Percentiles rank a stretch among this genome's conserved stretches.
phyloP scores from a whole-genome alignment of 176 grass and related monocot species.

The Cenchrus fungigraminus region DNA sequence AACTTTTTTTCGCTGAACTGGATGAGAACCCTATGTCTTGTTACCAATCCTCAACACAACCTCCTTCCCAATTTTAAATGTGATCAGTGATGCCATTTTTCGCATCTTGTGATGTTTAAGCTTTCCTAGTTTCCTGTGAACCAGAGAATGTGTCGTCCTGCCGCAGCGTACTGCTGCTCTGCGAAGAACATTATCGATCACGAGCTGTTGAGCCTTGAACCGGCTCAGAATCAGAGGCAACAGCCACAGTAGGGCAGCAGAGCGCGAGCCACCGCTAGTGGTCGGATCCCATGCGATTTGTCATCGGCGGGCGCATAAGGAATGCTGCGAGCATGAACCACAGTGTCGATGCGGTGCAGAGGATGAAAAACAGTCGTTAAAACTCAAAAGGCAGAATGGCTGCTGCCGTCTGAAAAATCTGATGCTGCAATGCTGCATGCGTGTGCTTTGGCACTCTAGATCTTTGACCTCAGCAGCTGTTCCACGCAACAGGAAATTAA shows the following conservation, averaged over 20 bases:
- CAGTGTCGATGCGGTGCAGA: slow-evolving; percentile 1
- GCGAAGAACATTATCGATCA: not conserved
- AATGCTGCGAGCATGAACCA: not conserved
- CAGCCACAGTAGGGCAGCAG: not conserved
- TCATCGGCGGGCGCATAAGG: slow-evolving; percentile 15
- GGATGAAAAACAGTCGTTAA: not conserved
- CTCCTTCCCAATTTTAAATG: not conserved
- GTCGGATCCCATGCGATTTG: slow-evolving; percentile 37
- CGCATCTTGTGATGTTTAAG: not conserved
- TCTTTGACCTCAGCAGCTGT: not conserved
- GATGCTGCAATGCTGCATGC: not conserved
- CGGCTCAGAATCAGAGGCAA: slow-evolving; percentile 1
- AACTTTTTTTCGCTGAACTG: not conserved
- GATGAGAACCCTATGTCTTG: no score
- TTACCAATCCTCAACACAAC: not conserved
- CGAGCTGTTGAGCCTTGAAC: not conserved
- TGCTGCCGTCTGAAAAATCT: not conserved
- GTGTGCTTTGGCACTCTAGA: not conserved
- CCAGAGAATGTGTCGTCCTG: slow-evolving; percentile 2
- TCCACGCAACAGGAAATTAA: not conserved
- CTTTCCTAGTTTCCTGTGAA: not conserved
- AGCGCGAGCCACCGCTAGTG: not conserved
- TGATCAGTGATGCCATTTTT: not conserved
- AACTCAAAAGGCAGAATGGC: not conserved
- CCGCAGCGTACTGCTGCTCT: not conserved